A percentile compares a stretch with the other conserved stretches of the same genome.
Conservation (phyloP, 768 basidiomycete genomes). For the Amanita pseudoporphyria region DNA sequence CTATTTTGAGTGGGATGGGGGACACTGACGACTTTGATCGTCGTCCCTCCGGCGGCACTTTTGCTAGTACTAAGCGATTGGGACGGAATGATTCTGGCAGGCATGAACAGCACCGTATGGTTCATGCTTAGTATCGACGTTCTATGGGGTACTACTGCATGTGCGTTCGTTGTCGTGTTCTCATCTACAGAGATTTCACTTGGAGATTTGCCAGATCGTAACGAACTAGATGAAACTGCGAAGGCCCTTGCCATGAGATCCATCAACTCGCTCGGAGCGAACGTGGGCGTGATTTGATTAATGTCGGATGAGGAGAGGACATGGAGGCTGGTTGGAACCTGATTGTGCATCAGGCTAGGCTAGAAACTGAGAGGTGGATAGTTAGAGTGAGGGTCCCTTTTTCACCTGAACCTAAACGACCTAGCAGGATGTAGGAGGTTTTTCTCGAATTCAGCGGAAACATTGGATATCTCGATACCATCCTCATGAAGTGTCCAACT, state of each 20-base stretch:
- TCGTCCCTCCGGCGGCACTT: constrained; percentile 31
- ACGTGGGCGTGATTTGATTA: constrained; percentile 30
- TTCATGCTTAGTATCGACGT: constrained; percentile 39
- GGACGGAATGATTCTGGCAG: constrained; percentile 40
- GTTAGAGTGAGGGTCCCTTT: no score
- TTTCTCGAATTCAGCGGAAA: no score
- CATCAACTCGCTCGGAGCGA: constrained; percentile 38
- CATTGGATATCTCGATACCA: no score
- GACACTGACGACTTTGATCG: constrained; percentile 77
- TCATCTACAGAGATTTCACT: constrained; percentile 5
- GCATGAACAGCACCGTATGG: constrained; percentile 77
- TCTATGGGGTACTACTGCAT: constrained; percentile 48
- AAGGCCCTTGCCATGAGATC: constrained; percentile 53
- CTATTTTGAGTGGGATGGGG: constrained; percentile 40
- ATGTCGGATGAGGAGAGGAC: constrained; percentile 59
- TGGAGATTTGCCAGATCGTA: neutral
- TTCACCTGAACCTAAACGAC: no score
- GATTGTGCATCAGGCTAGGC: no score
- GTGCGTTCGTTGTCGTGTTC: no score
- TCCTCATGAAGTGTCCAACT: no score
- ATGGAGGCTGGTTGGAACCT: no score
- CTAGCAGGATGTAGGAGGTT: no score
- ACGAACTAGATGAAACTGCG: constrained; percentile 28
- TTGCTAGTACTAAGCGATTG: neutral
- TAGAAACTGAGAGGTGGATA: no score